Evolutionary conservation across 73 alveolate genomes (phyloP).

Genomic region (Paramecium biaurelia): DNA sequence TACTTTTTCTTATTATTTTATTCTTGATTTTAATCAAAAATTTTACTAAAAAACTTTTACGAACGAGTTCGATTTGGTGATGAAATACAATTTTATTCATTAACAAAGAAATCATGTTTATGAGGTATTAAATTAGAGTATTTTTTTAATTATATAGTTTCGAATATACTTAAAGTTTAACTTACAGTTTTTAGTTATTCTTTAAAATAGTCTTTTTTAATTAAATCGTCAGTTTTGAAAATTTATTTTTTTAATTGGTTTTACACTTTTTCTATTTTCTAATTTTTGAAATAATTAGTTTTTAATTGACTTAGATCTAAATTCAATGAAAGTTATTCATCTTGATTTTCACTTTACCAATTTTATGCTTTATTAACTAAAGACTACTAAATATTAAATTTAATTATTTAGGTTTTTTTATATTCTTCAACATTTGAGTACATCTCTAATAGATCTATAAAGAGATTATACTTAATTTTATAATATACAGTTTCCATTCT

Average conservation of each 20-base stretch:
- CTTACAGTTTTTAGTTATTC: not conserved
- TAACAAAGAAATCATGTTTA: not conserved
- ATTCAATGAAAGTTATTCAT: not conserved
- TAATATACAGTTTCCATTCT: not conserved
- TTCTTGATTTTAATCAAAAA: not conserved
- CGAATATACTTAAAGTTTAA: not conserved
- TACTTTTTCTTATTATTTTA: not conserved
- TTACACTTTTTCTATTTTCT: not conserved
- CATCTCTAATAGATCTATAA: not conserved
- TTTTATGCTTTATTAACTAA: not conserved
- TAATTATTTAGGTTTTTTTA: not conserved
- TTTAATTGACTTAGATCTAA: not conserved
- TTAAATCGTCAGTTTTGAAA: not conserved
- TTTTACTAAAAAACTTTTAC: not conserved
- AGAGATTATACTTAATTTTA: not conserved
- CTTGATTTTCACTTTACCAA: not conserved
- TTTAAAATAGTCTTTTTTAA: not conserved
- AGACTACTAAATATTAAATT: not conserved
- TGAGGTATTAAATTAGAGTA: slow-evolving; percentile 3
- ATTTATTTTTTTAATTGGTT: not conserved
- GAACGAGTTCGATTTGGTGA: not conserved
- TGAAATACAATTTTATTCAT: not conserved
- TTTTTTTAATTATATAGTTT: not conserved
- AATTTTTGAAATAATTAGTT: not conserved
- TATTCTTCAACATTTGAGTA: not conserved